phyloP scores from a whole-genome alignment of 2,329 filamentous ascomycete species.

The Cephalotrichum gorgonifer region DNA sequence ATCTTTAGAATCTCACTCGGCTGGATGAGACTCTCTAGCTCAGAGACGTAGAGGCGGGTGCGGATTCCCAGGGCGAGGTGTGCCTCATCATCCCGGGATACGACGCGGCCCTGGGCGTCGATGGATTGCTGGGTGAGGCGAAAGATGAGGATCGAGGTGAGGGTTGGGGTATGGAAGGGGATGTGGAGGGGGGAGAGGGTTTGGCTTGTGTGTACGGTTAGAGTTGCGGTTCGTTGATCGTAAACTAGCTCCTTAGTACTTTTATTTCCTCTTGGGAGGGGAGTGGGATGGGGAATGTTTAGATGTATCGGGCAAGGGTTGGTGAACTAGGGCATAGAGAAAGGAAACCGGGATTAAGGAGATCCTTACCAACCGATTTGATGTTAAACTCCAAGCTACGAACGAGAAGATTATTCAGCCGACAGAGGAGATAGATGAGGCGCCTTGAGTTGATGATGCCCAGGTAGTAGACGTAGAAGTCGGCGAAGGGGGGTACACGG shows the following conservation, averaged over 20 bases:
- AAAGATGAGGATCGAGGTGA: slow-evolving; percentile 2
- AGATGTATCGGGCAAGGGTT: not conserved
- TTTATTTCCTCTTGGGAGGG: not conserved
- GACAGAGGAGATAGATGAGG: not conserved
- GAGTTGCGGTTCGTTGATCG: slow-evolving; percentile 1
- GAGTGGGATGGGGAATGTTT: not conserved
- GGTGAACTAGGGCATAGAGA: not conserved
- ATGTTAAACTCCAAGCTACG: not conserved
- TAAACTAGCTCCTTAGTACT: not conserved
- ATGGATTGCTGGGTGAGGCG: slow-evolving; percentile 1
- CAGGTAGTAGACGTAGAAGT: not conserved
- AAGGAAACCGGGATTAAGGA: not conserved
- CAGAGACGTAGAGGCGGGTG: not conserved
- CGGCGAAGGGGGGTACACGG: not conserved
- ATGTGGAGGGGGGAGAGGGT: not conserved
- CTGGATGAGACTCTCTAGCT: not conserved
- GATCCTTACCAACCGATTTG: not conserved
- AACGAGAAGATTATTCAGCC: not conserved
- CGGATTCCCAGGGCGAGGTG: not conserved
- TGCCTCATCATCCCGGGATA: not conserved
- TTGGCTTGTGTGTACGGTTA: not conserved
- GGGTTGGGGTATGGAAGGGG: slow-evolving; percentile 1
- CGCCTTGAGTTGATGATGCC: not conserved
- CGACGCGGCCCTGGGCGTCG: not conserved
- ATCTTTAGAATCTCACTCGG: slow-evolving; percentile 1